Conservation (phyloP, 805 yeast genomes). For the Ascoidea tarda region DNA sequence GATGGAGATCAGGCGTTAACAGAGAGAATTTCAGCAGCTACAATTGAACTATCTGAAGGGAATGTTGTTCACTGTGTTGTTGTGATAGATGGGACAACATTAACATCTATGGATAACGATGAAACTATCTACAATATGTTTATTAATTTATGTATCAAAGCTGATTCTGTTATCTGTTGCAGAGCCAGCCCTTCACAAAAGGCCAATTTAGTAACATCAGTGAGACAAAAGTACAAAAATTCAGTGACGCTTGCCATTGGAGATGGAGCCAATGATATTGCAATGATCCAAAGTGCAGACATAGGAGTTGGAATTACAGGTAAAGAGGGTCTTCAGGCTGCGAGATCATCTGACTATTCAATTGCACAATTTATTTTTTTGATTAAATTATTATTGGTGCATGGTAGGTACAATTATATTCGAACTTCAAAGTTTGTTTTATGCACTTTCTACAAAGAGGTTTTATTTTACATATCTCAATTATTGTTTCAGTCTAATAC, state of each 20-base stretch:
- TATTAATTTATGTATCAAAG: conserved; percentile 70
- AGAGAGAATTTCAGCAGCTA: conserved; percentile 53
- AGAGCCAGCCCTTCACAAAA: conserved; percentile 97
- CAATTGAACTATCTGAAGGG: conserved; percentile 57
- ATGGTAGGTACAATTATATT: conserved; percentile 91
- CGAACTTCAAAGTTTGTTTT: conserved; percentile 85
- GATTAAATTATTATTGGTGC: conserved; percentile 73
- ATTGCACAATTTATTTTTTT: conserved; percentile 88
- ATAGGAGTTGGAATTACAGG: conserved; percentile 97
- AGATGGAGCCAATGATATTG: conserved; percentile 98
- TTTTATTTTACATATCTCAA: conserved; percentile 81
- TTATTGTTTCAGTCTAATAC: conserved; percentile 76
- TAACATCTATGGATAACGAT: conserved; percentile 61
- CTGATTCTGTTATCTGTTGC: conserved; percentile 88
- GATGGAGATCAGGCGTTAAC: conserved; percentile 41
- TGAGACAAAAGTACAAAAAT: conserved; percentile 51
- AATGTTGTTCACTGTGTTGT: conserved; percentile 87
- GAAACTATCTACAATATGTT: conserved; percentile 59
- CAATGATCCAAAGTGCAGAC: conserved; percentile 98
- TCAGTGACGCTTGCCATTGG: conserved; percentile 92
- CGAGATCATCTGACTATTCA: conserved; percentile 86
- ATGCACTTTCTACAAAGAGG: conserved; percentile 90
- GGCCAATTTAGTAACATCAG: conserved; percentile 73
- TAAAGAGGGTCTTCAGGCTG: conserved; percentile 93
- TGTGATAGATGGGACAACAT: conserved; percentile 88